phyloP scores from a whole-genome alignment of 148 eudicot genomes.

The Vaccinium macrocarpon region DNA sequence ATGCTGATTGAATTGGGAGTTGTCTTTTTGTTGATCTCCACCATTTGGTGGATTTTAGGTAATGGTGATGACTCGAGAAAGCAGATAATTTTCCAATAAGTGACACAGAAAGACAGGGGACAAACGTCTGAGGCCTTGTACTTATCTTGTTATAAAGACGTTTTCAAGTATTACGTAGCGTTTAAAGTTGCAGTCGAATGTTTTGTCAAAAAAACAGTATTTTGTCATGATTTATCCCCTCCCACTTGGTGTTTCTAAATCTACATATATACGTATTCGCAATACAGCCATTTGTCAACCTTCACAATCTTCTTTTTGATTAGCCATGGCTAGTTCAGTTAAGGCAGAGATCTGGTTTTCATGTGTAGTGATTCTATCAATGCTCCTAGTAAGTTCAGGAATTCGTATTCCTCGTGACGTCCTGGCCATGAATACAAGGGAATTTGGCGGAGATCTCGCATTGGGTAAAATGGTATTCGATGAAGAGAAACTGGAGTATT shows the following conservation, averaged over 20 bases:
- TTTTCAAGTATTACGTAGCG: background rate
- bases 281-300: background rate
- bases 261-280: background rate
- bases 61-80: constrained; percentile 3
- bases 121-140: background rate
- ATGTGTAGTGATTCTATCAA: background rate
- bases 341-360: no score
- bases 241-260: background rate
- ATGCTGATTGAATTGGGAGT: background rate
- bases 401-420: background rate
- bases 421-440: background rate
- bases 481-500: background rate
- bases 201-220: background rate
- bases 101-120: background rate
- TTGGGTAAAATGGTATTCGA: background rate
- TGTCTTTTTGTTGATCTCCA: background rate
- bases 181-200: background rate
- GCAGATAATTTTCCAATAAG: background rate
- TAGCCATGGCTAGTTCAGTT: background rate
- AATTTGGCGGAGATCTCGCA: background rate
- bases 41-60: background rate
- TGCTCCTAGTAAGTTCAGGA: background rate
- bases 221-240: background rate
- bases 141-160: background rate
- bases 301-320: background rate